Percentiles rank a stretch among this genome's conserved stretches.
phyloP scores from a whole-genome alignment of 1,284 basidiomycete species.

The Marasmius fiardii region DNA sequence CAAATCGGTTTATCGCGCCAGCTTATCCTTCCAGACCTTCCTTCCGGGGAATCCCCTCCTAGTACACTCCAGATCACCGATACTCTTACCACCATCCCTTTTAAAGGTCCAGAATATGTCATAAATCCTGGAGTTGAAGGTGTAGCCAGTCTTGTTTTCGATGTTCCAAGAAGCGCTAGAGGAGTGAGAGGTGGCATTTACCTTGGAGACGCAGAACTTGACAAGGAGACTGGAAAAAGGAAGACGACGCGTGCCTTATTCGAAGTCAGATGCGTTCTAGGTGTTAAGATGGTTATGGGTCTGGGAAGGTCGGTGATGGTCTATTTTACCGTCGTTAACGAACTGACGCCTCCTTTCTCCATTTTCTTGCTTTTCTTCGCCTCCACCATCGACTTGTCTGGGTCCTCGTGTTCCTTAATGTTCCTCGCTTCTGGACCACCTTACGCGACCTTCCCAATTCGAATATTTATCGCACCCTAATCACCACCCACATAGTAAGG shows the following conservation, averaged over 20 bases:
- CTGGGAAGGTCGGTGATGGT: constrained; percentile 48
- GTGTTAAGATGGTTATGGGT: constrained; percentile 58
- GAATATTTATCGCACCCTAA: constrained; percentile 9
- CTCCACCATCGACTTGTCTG: not conserved
- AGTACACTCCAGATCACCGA: constrained; percentile 59
- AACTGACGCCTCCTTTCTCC: not conserved
- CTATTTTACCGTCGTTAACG: not conserved
- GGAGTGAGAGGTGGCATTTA: constrained; percentile 56
- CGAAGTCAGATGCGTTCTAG: constrained; percentile 55
- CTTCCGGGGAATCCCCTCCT: constrained; percentile 33
- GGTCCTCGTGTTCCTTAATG: not conserved
- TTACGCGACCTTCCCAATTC: not conserved
- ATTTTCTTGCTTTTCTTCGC: not conserved
- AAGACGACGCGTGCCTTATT: constrained; percentile 44
- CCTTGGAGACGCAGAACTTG: constrained; percentile 38
- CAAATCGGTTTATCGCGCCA: constrained; percentile 55
- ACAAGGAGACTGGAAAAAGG: constrained; percentile 9
- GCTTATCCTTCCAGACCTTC: constrained; percentile 48
- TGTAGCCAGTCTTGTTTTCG: constrained; percentile 70
- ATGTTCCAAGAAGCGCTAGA: constrained; percentile 60
- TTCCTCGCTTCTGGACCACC: constrained; percentile 4
- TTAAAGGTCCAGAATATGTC: constrained; percentile 67
- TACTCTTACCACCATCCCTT: constrained; percentile 62
- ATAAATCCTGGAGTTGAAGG: constrained; percentile 71
- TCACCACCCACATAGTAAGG: constrained; percentile 57